These are phyloP conservation scores for Pyricularia grisea DNA, from an alignment of 2,329 filamentous ascomycete species.

Conservation along the genomic window DNA sequence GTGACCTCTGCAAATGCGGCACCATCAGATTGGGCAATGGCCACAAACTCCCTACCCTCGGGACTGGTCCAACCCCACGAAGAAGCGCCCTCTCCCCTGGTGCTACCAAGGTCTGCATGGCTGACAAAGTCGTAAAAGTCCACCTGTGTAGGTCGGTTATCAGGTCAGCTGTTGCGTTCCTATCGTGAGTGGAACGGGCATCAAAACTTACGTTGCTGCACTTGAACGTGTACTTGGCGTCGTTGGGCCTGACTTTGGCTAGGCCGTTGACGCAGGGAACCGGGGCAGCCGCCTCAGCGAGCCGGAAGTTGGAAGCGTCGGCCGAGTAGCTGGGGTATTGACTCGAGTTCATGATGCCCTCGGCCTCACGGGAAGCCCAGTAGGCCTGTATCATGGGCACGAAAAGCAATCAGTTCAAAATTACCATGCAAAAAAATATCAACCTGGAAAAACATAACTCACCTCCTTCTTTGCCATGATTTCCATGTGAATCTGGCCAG, in stretches of 20 bases:
- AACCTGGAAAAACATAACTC: background rate
- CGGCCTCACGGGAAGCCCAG: background rate
- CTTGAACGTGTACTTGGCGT: slow-evolving; percentile 4
- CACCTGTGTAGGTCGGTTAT: background rate
- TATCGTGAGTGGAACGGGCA: too few species aligned
- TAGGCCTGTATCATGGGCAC: background rate
- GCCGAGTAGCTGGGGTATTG: background rate
- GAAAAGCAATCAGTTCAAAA: background rate
- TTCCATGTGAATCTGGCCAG: background rate
- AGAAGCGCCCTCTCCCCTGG: background rate
- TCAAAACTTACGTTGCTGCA: slow-evolving; percentile 1
- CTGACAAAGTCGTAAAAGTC: slow-evolving; percentile 7
- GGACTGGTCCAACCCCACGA: slow-evolving; percentile 38
- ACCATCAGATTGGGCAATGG: slow-evolving; percentile 43
- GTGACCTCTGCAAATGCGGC: slow-evolving; percentile 44
- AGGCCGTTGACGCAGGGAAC: slow-evolving; percentile 4
- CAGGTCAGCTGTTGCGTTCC: background rate
- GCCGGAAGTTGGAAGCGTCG: background rate
- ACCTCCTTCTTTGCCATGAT: background rate
- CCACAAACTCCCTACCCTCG: slow-evolving; percentile 43
- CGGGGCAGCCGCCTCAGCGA: background rate
- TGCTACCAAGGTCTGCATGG: slow-evolving; percentile 3
- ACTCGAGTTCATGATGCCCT: slow-evolving; percentile 3
- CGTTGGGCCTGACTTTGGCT: slow-evolving; percentile 3
- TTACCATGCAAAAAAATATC: background rate